phyloP scores from a whole-genome alignment of 2,329 filamentous ascomycete genomes.

The Paecilomyces sp. region DNA sequence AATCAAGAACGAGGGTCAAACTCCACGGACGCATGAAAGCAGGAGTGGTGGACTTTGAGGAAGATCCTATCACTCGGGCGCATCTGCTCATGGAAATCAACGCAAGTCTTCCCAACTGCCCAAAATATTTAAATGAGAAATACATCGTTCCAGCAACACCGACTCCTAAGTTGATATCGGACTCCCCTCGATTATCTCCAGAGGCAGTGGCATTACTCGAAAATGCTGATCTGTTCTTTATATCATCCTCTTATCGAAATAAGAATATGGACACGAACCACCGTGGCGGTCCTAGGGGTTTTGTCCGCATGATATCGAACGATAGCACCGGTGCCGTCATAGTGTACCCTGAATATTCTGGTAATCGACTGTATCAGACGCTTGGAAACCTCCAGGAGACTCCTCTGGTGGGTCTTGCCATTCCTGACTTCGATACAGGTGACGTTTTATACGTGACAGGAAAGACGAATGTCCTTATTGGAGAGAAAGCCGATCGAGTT shows the following conservation, averaged over 20 bases:
- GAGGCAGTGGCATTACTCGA: constrained; percentile 54
- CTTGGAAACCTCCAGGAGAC: constrained; percentile 67
- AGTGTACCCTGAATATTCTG: constrained; percentile 76
- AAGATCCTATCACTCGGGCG: constrained; percentile 24
- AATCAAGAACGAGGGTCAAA: constrained; percentile 65
- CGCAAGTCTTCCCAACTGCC: constrained; percentile 62
- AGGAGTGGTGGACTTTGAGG: constrained; percentile 43
- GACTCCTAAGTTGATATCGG: constrained; percentile 45
- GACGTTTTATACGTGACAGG: constrained; percentile 71
- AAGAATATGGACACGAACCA: constrained; percentile 77
- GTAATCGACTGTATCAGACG: constrained; percentile 77
- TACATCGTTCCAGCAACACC: constrained; percentile 51
- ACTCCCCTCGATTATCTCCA: constrained; percentile 41
- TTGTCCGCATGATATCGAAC: constrained; percentile 62
- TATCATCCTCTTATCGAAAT: constrained; percentile 58
- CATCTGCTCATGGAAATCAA: constrained; percentile 63
- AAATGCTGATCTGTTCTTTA: constrained; percentile 68
- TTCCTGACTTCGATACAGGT: constrained; percentile 68
- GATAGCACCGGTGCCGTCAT: constrained; percentile 42
- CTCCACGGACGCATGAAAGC: constrained; percentile 63
- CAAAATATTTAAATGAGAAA: constrained; percentile 79
- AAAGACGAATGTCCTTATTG: constrained; percentile 57
- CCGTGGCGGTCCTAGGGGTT: constrained; percentile 67
- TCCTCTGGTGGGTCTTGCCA: constrained; percentile 60
- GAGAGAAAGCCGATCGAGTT: constrained; percentile 52